Base-by-base conservation (phyloP, 1,284 basidiomycete genomes). In the Meripilus lineatus region DNA sequence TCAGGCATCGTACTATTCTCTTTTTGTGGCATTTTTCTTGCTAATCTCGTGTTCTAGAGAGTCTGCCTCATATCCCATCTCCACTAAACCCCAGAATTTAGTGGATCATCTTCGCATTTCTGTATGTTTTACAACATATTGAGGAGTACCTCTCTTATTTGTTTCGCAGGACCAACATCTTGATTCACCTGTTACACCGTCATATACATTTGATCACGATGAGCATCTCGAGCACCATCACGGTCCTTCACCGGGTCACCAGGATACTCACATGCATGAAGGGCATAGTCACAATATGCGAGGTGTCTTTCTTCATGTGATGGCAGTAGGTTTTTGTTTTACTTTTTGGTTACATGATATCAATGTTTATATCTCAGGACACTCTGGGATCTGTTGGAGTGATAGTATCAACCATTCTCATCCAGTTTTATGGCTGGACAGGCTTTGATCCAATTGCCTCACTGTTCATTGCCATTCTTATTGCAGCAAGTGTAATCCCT, bases 361-460 rank as follows among this genome's bases (percentile, higher is more conserved):
- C 24, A 37, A 41, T 8, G n/a, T 23, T 14, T 23, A 34, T 32
- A 3, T 21, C 38, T 40, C 53, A 90, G 86, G 88, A 91, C 56
- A 91, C 88, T 3, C 71, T 91, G 7, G 93, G 93, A 35, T 94
- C 92, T 8, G 94, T 99, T 15, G 96, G 96, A n/a, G 96, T 99
- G 6, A 99, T 99, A 59, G 79, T 98, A 43, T 98, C 94, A 18
- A 99, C 96, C 3, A 70, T 99, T 13, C 76, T 99, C 47, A 99
- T 99, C 53, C 84, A 95, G 56, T 85, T 85, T 48, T 99, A 96
- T 56, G 95, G 95, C n/a, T 99, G 94, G 94, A 99, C 96, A 2
- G 94, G 94, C 14, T 99, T 98, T 61, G 96, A 99, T 65, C 96
- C 96, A 2, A 93, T 99, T 49, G 96, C 96, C 0, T 96, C 93